phyloP scores from a whole-genome alignment of 2,329 filamentous ascomycete genomes.

The Fusarium buharicum region DNA sequence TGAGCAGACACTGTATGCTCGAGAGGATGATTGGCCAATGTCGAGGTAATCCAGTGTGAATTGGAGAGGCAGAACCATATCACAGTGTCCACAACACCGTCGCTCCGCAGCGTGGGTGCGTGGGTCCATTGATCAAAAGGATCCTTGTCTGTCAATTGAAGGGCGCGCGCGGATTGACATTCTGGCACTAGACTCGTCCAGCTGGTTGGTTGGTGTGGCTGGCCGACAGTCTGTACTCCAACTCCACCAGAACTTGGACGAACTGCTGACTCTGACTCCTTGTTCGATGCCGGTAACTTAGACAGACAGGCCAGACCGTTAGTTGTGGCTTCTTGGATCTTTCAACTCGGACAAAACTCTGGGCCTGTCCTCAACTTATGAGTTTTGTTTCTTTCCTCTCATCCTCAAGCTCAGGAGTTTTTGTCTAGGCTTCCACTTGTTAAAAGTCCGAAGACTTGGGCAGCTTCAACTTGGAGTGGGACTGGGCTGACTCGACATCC shows the following conservation, averaged over 20 bases:
- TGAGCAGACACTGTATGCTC: constrained; percentile 25
- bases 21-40: constrained; percentile 21
- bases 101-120: constrained; percentile 17
- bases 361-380: constrained; percentile 21
- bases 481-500: constrained; percentile 6
- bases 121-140: constrained; percentile 29
- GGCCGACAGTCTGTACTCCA: constrained; percentile 29
- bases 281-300: constrained; percentile 20
- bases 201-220: constrained; percentile 33
- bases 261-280: constrained; percentile 36
- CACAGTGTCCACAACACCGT: constrained; percentile 38
- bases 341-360: constrained; percentile 45
- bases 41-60: not conserved
- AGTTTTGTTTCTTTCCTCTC: constrained; percentile 20
- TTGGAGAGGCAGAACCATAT: not conserved
- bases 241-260: constrained; percentile 25
- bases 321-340: constrained; percentile 16
- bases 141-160: constrained; percentile 46
- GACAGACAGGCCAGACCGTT: constrained; percentile 24
- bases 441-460: constrained; percentile 14
- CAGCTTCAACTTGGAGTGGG: constrained; percentile 13
- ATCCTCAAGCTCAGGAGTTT: constrained; percentile 19
- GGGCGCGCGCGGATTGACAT: constrained; percentile 44
- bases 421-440: constrained; percentile 18
- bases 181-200: constrained; percentile 39